Evolutionary conservation across 1,139 yeast genomes (phyloP).

Genomic region (Suhomyces bribrorum): DNA sequence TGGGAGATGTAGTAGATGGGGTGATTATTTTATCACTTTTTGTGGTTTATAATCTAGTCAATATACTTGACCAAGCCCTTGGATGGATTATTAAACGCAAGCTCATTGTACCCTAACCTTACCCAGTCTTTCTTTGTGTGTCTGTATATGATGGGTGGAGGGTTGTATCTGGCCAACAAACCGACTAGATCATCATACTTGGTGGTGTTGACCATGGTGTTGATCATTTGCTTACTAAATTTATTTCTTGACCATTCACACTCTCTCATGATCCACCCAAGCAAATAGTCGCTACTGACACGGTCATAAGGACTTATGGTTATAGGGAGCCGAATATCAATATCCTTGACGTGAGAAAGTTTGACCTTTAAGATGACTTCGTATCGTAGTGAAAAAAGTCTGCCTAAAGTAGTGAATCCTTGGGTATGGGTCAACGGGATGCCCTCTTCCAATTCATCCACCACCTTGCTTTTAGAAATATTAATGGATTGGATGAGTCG

Average conservation of each 20-base stretch:
- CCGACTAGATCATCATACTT: constrained; percentile 28
- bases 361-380: constrained; percentile 52
- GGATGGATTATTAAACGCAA: constrained; percentile 29
- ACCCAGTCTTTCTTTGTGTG: constrained; percentile 38
- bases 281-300: constrained; percentile 42
- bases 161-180: constrained; percentile 22
- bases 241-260: constrained; percentile 43
- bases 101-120: constrained; percentile 39
- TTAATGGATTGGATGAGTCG: constrained; percentile 18
- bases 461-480: constrained; percentile 16
- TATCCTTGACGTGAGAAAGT: constrained; percentile 49
- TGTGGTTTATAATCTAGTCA: too few relatives aligned
- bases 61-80: constrained; percentile 28
- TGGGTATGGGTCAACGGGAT: constrained; percentile 48
- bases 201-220: constrained; percentile 21
- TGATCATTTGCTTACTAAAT: constrained; percentile 38
- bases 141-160: constrained; percentile 34
- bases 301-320: constrained; percentile 57
- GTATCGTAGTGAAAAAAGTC: constrained; percentile 53
- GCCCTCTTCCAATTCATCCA: constrained; percentile 38
- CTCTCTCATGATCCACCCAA: constrained; percentile 56
- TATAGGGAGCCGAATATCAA: constrained; percentile 52
- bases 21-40: too few relatives aligned
- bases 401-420: constrained; percentile 52
- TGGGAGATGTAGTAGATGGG: too few relatives aligned